phyloP scores from a whole-genome alignment of 1,284 basidiomycete species.

The Sanghuangporus baumii region DNA sequence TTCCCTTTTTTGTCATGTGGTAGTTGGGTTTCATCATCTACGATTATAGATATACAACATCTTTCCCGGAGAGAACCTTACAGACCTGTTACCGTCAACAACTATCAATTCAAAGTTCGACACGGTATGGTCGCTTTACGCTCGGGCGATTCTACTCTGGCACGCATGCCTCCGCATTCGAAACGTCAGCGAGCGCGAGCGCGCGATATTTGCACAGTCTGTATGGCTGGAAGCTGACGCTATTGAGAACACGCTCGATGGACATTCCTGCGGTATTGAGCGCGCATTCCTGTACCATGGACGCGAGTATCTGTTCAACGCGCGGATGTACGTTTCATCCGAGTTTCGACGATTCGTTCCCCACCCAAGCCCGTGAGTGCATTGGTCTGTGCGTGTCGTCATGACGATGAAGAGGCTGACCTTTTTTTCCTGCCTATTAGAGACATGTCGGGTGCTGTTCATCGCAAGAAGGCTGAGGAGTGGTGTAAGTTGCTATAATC shows the following conservation, averaged over 20 bases:
- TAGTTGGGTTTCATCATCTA: not conserved
- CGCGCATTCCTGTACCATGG: slow-evolving; percentile 61
- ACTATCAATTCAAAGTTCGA: slow-evolving; percentile 43
- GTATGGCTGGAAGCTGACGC: slow-evolving; percentile 69
- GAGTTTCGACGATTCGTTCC: slow-evolving; percentile 65
- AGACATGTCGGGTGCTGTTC: slow-evolving; percentile 44
- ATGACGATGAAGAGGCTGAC: not conserved
- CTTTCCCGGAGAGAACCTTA: slow-evolving; percentile 61
- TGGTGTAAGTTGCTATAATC: slow-evolving; percentile 52
- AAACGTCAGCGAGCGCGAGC: slow-evolving; percentile 38
- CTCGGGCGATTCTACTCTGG: slow-evolving; percentile 66
- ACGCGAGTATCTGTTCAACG: slow-evolving; percentile 70
- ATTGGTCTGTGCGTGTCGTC: slow-evolving; percentile 1
- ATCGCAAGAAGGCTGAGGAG: slow-evolving; percentile 61
- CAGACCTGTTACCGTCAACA: slow-evolving; percentile 29
- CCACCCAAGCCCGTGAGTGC: slow-evolving; percentile 49
- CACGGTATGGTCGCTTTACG: slow-evolving; percentile 67
- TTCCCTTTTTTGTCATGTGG: not conserved
- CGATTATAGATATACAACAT: slow-evolving; percentile 52
- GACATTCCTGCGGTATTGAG: slow-evolving; percentile 62
- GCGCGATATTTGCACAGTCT: slow-evolving; percentile 55
- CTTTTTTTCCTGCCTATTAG: slow-evolving; percentile 26
- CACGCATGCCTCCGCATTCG: slow-evolving; percentile 62
- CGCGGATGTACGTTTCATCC: slow-evolving; percentile 63
- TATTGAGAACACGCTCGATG: slow-evolving; percentile 56